Conservation (phyloP, 2,329 filamentous ascomycete genomes). For the Pestalotiopsis sp. region DNA sequence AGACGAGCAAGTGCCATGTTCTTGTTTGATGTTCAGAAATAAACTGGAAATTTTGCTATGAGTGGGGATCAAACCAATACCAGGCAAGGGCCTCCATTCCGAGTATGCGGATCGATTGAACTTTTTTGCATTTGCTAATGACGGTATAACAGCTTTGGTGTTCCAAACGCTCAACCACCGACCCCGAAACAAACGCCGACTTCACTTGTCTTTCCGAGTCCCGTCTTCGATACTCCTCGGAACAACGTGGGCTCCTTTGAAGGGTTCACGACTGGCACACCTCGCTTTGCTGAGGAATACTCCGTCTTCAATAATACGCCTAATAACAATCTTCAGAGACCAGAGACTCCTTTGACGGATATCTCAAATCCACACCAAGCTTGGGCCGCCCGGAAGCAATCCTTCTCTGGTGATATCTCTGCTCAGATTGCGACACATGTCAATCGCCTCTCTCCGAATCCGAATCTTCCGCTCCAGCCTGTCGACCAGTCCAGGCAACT, state of each 20-base stretch:
- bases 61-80: conserved; percentile 60
- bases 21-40: conserved; percentile 2
- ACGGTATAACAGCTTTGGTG: conserved; percentile 55
- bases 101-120: not conserved
- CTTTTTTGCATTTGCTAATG: conserved; percentile 3
- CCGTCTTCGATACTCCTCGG: conserved; percentile 61
- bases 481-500: conserved; percentile 62
- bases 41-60: conserved; percentile 55
- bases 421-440: conserved; percentile 62
- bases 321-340: conserved; percentile 53
- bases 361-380: conserved; percentile 41
- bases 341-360: conserved; percentile 48
- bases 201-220: conserved; percentile 55
- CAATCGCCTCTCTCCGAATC: conserved; percentile 60
- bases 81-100: conserved; percentile 46
- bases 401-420: conserved; percentile 50
- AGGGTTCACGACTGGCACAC: conserved; percentile 58
- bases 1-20: conserved; percentile 14
- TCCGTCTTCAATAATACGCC: conserved; percentile 69
- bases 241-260: conserved; percentile 48
- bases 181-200: conserved; percentile 62
- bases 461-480: conserved; percentile 57
- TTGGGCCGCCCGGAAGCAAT: conserved; percentile 46
- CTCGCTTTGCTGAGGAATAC: conserved; percentile 66
- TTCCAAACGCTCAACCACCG: conserved; percentile 63